Evolutionary conservation across 2,329 filamentous ascomycete genomes (phyloP), one percentile per base, ranked within the genome.

Genomic region (Huntiella bhutanensis): DNA sequence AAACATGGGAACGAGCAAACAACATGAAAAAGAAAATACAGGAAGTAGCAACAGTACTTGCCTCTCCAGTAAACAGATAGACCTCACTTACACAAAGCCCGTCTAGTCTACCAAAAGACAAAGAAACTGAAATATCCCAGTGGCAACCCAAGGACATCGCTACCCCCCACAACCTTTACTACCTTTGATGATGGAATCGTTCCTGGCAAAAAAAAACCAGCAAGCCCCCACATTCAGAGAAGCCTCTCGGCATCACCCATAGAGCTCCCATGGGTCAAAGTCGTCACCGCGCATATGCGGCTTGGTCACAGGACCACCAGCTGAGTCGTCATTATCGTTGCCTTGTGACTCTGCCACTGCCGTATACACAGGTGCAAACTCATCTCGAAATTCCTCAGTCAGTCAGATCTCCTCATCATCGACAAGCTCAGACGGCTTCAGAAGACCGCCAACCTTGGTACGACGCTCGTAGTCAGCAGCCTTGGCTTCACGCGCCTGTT

Each of bases 401-500:
- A 87, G 83, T 94, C 86, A 95, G 63, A 87, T 71, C 64, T 87
- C 82, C 13, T 49, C 48, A 57, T 88, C 83, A 55, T 88, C 83
- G 53, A 86, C 88, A 59, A 98, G 75, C 61, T 98, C 91, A n/a
- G 86, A 91, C 43, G 91, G 92, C 70, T 98, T 96, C 57, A 98
- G 70, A 51, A 98, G 70, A 57, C 92, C 91, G 54, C 91, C 87
- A 47, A 98, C 85, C 70, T 94, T 96, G 66, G 88, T 83, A 52
- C 84, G 78, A 54, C 88, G 80, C 63, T 95, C 85, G 56, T 87
- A 79, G 60, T 98, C 92, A 16, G 85, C 82, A 42, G 81, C 78
- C 61, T 87, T 85, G 41, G 82, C 83, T 55, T 88, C 83, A 53
- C 77, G 77, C 51, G 88, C 80, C 52, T 86, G 85, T 61, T 92